These are phyloP conservation scores for Sarocladiaceae sp. DNA, from an alignment of 2,329 filamentous ascomycete species.

Conservation along the genomic window DNA sequence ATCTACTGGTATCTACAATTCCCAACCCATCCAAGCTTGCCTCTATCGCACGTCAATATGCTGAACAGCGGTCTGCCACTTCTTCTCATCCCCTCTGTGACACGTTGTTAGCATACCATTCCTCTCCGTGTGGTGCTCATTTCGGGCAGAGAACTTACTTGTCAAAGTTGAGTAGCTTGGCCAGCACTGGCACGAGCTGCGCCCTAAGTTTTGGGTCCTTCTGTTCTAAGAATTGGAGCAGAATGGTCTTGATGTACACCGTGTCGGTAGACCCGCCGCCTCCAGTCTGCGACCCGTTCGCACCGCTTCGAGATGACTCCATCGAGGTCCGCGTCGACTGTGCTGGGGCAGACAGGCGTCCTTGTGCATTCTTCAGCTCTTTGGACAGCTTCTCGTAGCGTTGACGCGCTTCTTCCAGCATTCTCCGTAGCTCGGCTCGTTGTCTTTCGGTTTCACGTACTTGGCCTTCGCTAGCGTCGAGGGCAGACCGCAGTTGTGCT, in stretches of 20 bases:
- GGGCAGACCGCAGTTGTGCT: slow-evolving; percentile 68
- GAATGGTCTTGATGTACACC: slow-evolving; percentile 74
- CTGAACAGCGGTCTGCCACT: slow-evolving; percentile 75
- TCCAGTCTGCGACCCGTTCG: slow-evolving; percentile 22
- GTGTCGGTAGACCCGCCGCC: slow-evolving; percentile 36
- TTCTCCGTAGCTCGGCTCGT: slow-evolving; percentile 66
- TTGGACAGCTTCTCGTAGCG: slow-evolving; percentile 78
- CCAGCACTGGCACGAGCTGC: slow-evolving; percentile 73
- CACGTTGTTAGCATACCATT: not conserved
- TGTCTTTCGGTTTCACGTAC: slow-evolving; percentile 80
- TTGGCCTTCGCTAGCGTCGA: slow-evolving; percentile 86
- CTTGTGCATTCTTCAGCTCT: slow-evolving; percentile 51
- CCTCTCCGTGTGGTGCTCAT: not conserved
- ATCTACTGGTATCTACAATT: not conserved
- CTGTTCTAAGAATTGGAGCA: slow-evolving; percentile 77
- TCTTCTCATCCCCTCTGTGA: slow-evolving; percentile 66
- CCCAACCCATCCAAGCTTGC: not conserved
- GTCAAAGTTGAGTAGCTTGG: slow-evolving; percentile 72
- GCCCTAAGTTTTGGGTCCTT: slow-evolving; percentile 72
- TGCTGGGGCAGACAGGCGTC: slow-evolving; percentile 37
- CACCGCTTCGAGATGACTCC: slow-evolving; percentile 32
- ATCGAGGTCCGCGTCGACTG: slow-evolving; percentile 39
- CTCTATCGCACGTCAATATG: slow-evolving; percentile 32
- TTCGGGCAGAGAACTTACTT: slow-evolving; percentile 46
- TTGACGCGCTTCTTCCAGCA: slow-evolving; percentile 72